Evolutionary conservation across 306 rosid genomes (phyloP), one percentile per base, ranked within the genome.

Genomic region (Bauhinia variegata): DNA sequence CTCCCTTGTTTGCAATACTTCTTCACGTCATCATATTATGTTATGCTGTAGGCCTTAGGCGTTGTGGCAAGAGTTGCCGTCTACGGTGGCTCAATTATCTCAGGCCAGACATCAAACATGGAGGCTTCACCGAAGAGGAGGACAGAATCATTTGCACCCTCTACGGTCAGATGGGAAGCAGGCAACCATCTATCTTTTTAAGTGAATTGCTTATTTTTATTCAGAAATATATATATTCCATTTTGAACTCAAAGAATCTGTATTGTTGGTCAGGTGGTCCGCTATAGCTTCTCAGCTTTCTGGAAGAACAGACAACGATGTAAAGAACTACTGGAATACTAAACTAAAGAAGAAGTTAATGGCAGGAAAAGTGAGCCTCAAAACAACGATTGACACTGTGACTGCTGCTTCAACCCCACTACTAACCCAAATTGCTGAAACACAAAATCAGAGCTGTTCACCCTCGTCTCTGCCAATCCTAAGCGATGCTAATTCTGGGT

Each of bases 41-140:
- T 23, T 10, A 43, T 60, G 33, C 23, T 14, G 31, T 53, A 91
- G 97, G 96, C 23, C 89, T 91, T 4, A 78, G 68, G 83, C 68
- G 97, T 73, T 91, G 97, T 66, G 97, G 97, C 8, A 91, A 91
- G 76, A 91, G 97, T 57, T 88, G 97, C 80, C 91, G 97, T 61
- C 63, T 91, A 36, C 49, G 97, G 36, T 91, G 97, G 97, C 83
- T 91, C 12, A 91, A 91, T 58, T 91, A 91, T 81, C 89, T 91
- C 3, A 82, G 96, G 72, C 97, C 97, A 36, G 78, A 91, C 78
- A 91, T 91, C 79, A 91, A 86, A 73, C 97, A 84, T 58, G 97
- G 97, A 63, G 84, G 90, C 36, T 91, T 88, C 36, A 88, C 93
- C 28, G 97, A 88, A 36, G 88, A 88, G 68, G 97, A 91, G 55